Evolutionary conservation across 441 rosid genomes (phyloP).

Genomic region (Arabidopsis lyrata): DNA sequence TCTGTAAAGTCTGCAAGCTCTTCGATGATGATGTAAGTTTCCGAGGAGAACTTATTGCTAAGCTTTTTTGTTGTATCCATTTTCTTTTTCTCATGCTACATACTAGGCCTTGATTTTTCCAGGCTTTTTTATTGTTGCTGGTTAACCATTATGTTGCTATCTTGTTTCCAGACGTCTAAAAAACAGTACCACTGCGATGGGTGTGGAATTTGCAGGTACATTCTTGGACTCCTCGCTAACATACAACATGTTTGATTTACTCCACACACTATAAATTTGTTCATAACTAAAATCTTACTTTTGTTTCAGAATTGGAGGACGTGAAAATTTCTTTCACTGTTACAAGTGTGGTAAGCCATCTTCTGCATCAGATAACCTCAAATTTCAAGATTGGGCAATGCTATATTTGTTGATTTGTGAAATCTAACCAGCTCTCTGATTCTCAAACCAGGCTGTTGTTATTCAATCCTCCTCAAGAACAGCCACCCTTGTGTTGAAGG

Average conservation of each 20-base stretch:
- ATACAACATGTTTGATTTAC: background rate
- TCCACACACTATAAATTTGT: background rate
- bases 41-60: background rate
- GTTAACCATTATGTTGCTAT: conserved; percentile 28
- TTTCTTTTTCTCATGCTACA: background rate
- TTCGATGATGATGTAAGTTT: conserved; percentile 90
- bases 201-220: conserved; percentile 95
- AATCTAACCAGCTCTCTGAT: conserved; percentile 20
- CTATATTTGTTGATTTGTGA: background rate
- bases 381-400: background rate
- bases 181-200: conserved; percentile 84
- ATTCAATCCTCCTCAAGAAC: conserved; percentile 65
- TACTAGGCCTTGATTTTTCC: conserved; percentile 18
- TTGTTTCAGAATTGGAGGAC: conserved; percentile 72
- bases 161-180: conserved; percentile 71
- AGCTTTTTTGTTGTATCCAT: background rate
- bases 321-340: conserved; percentile 90
- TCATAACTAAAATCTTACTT: background rate
- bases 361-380: background rate
- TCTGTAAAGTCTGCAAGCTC: conserved; percentile 78
- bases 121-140: conserved; percentile 8
- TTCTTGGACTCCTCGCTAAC: background rate
- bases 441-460: conserved; percentile 76
- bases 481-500: conserved; percentile 92
- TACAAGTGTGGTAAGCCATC: conserved; percentile 77